Evolutionary conservation across 1,139 yeast genomes (phyloP).

Genomic region (Hyphopichia wangnamkhiaoensis): DNA sequence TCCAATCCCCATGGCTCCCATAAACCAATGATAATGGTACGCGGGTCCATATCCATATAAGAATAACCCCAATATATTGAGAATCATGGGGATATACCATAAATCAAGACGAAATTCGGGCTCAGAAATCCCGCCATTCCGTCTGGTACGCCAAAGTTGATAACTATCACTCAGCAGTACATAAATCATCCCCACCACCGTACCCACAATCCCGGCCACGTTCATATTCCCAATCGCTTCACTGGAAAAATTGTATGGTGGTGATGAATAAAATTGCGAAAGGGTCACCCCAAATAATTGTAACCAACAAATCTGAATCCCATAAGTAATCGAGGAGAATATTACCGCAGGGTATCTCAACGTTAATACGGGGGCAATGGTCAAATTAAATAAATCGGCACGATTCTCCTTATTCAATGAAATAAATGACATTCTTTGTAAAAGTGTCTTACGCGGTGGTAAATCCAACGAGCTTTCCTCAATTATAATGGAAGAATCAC

Average conservation of each 20-base stretch:
- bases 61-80: constrained; percentile 6
- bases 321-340: constrained; percentile 3
- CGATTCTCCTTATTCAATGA: constrained; percentile 8
- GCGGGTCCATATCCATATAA: constrained; percentile 7
- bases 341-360: constrained; percentile 8
- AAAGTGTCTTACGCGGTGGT: too few species aligned
- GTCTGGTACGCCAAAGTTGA: constrained; percentile 5
- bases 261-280: constrained; percentile 4
- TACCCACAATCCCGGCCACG: constrained; percentile 7
- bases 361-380: constrained; percentile 7
- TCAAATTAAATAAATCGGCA: constrained; percentile 11
- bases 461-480: too few species aligned
- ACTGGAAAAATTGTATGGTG: constrained; percentile 7
- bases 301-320: constrained; percentile 8
- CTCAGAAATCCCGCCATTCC: constrained; percentile 7
- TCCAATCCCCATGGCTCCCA: constrained; percentile 6
- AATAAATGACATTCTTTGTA: background rate
- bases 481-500: too few species aligned
- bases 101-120: constrained; percentile 7
- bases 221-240: constrained; percentile 6
- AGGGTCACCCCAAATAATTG: constrained; percentile 4
- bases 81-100: constrained; percentile 3
- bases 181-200: constrained; percentile 2
- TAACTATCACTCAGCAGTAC: constrained; percentile 1
- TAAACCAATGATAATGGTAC: constrained; percentile 5